Base-by-base conservation (phyloP, 768 basidiomycete species). In the Leccinum rimulosum region DNA sequence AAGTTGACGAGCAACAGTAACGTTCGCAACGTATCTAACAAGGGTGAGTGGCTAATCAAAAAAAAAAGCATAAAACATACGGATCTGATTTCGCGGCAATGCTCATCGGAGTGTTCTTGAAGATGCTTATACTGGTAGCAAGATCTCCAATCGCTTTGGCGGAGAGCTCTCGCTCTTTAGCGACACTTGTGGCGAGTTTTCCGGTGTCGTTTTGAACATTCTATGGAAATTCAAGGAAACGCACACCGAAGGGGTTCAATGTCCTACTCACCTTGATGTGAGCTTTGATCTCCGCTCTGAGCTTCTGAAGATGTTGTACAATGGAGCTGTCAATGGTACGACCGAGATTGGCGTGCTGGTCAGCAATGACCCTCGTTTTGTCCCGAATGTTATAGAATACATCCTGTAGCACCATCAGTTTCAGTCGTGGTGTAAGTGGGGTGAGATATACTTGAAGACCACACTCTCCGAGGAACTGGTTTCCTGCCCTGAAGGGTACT, bases 381-480 rank as follows among this genome's bases (percentile, higher is more conserved):
- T 98, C 94, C 17, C 97, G 86, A 61, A 99, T 87, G 59, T 79
- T 82, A 75, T 94, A 98, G 75, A 89, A 98, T 17, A 97, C 84
- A 69, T 98, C 96, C 90, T 94, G 60, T 1, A 28, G 2, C 14
- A 38, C 27, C 4, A 43, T 57, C 7, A 55, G 33, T 14, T 22
- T 9, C n/a, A 50, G 43, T 27, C 14, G 30, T 12, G 3, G 10
- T 12, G 11, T n/a, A 50, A 48, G 54, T 22, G 38, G 56, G 49
- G 50, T 9, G 58, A 33, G 64, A 56, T 79, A 35, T 59, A 84
- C 88, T 82, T 95, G 93, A 52, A 99, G 78, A 51, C 97, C 96
- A 12, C 92, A 93, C 73, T 98, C 95, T n/a, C 97, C 97, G 4
- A 99, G 80, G 71, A 99, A 99, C 78, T 98, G 96, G 75, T 97